Percentiles rank a stretch among this genome's conserved stretches.
These are phyloP conservation scores for Adansonia gregorii DNA, from an alignment of 441 rosid genomes.

Conservation along the genomic window DNA sequence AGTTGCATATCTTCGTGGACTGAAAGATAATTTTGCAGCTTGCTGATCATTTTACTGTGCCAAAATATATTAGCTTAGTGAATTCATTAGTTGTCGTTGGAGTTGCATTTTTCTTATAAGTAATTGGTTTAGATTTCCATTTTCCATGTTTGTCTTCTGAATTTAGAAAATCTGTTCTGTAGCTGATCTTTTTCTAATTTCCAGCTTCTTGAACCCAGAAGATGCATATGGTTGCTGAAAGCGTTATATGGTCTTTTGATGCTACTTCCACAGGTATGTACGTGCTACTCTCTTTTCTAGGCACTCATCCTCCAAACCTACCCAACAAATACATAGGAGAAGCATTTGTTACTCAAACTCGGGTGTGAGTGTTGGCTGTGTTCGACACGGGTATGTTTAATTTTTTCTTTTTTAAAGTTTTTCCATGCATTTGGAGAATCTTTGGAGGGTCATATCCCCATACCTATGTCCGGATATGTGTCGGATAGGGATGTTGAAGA, in stretches of 20 bases:
- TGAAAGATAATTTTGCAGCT: not conserved
- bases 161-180: conserved; percentile 7
- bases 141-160: conserved; percentile 10
- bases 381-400: too few relatives aligned
- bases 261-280: conserved; percentile 95
- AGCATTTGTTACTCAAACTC: too few relatives aligned
- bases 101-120: not conserved
- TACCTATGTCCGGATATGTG: too few relatives aligned
- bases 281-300: not conserved
- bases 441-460: too few relatives aligned
- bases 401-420: too few relatives aligned
- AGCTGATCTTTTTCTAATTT: conserved; percentile 29
- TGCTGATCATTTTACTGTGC: not conserved
- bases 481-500: too few relatives aligned
- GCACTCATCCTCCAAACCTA: not conserved
- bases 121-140: conserved; percentile 4
- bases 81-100: not conserved
- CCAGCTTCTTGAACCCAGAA: conserved; percentile 98
- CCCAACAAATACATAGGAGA: not conserved
- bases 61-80: not conserved
- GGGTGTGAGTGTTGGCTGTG: too few relatives aligned
- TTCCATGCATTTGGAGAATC: too few relatives aligned
- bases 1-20: not conserved
- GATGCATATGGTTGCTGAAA: conserved; percentile 84
- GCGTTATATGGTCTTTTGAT: conserved; percentile 94